Evolutionary conservation across 2,329 filamentous ascomycete species (phyloP).

Genomic region (Aspergillus flavus): DNA sequence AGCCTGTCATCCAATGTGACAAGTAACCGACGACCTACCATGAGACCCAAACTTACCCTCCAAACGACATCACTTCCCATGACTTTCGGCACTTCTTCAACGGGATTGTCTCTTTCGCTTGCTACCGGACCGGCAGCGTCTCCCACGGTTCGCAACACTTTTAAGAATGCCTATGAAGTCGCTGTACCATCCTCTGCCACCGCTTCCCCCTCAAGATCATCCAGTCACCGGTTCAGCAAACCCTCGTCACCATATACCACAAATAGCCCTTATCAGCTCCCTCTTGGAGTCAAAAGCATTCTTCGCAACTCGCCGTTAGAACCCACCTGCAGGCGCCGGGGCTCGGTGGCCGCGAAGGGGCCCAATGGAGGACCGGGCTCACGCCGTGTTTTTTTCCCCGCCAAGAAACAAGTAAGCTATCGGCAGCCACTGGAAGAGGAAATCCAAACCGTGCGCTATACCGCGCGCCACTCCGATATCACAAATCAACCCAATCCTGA

Average conservation of each 20-base stretch:
- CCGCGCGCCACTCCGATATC: constrained; percentile 59
- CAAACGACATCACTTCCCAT: constrained; percentile 57
- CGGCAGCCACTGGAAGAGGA: constrained; percentile 60
- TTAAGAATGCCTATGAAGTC: constrained; percentile 60
- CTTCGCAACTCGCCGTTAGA: constrained; percentile 51
- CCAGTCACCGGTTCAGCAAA: constrained; percentile 31
- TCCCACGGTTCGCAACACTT: constrained; percentile 64
- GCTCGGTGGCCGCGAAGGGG: constrained; percentile 38
- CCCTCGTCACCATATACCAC: constrained; percentile 34
- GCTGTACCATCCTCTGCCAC: constrained; percentile 42
- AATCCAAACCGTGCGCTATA: constrained; percentile 59
- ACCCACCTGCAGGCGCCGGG: constrained; percentile 37
- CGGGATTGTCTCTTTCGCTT: constrained; percentile 55
- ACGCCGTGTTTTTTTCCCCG: constrained; percentile 53
- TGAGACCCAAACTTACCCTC: constrained; percentile 61
- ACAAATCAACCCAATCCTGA: constrained; percentile 30
- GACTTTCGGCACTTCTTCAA: constrained; percentile 58
- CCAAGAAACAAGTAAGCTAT: constrained; percentile 61
- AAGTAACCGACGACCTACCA: constrained; percentile 30
- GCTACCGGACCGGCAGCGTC: constrained; percentile 53
- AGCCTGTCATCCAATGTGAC: constrained; percentile 17
- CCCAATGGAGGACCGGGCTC: constrained; percentile 36
- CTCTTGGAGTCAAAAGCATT: constrained; percentile 49
- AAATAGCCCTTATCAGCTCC: constrained; percentile 43
- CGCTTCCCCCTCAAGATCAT: constrained; percentile 35